Evolutionary conservation across 2,329 filamentous ascomycete genomes (phyloP), one percentile per base, ranked within the genome.

Genomic region (Chrysoporthe cubensis): DNA sequence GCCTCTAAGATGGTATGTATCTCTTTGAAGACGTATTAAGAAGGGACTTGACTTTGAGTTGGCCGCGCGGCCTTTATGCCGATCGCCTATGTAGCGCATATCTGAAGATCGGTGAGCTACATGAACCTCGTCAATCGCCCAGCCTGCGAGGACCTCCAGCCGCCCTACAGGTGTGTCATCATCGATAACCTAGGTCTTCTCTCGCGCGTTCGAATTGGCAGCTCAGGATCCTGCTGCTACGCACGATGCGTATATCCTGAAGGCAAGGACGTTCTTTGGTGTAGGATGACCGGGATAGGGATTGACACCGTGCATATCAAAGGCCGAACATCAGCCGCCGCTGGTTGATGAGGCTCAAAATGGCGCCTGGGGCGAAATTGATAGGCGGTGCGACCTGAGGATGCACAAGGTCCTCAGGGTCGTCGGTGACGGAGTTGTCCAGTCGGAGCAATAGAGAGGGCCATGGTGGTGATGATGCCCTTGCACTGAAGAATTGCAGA

Each of bases 401-500:
- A 21, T 37, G 37, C 34, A 34, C 26, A 11, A 18, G 46, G 37
- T 6, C 34, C 32, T 16, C 11, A 18, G 14, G 46, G 3, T 4
- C 21, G 2, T 21, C 13, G 5, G 14, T 4, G 4, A 14, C 16
- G 43, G 32, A 7, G n/a, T 8, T 34, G 8, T 11, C 34, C 13
- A 40, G 34, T 21, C 34, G 11, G 11, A 11, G 21, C 21, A 50
- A 8, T 21, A 4, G 16, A 52, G 34, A 21, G 8, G 26, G 52
- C 50, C 6, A 37, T 46, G 40, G 26, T 50, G 42, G 62, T 32
- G 16, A 37, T 44, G 54, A 32, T 46, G 46, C 54, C 40, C 62
- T 63, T 56, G 66, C 62, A 48, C 46, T 62, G 65, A 65, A 58
- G 32, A 62, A 44, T 56, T 52, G 54, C 44, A 65, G 18, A 32